Conservation (phyloP, 306 rosid genomes). For the Fragaria ananassa region DNA sequence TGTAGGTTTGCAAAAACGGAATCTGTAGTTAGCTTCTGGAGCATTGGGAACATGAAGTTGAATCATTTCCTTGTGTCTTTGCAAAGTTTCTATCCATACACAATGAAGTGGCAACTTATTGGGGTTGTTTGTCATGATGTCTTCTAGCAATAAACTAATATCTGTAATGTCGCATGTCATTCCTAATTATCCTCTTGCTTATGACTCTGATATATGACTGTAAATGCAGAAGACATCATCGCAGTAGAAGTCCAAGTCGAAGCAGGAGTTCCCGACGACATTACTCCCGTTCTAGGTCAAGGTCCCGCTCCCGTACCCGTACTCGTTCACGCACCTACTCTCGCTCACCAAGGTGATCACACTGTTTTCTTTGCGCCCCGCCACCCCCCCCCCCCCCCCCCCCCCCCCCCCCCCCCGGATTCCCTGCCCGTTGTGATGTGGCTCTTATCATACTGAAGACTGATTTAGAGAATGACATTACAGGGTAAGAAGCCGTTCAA, state of each 20-base stretch:
- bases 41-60: neutral
- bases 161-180: neutral
- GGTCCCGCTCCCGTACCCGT: constrained; percentile 35
- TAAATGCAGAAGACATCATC: constrained; percentile 60
- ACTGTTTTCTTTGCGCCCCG: neutral
- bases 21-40: neutral
- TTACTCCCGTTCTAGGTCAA: constrained; percentile 58
- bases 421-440: neutral
- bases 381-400: no score
- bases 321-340: constrained; percentile 45
- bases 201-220: constrained; percentile 4
- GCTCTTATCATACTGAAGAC: neutral
- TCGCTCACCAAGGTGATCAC: constrained; percentile 66
- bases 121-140: neutral
- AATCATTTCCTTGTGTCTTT: neutral
- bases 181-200: neutral
- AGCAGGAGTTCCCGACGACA: constrained; percentile 68
- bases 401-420: neutral
- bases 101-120: neutral
- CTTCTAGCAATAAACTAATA: neutral
- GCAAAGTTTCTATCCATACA: neutral
- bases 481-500: constrained; percentile 71
- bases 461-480: constrained; percentile 32
- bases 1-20: neutral
- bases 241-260: constrained; percentile 79